Conservation (phyloP, 495 filamentous ascomycete genomes). For the Xanthoparmelia taractica region DNA sequence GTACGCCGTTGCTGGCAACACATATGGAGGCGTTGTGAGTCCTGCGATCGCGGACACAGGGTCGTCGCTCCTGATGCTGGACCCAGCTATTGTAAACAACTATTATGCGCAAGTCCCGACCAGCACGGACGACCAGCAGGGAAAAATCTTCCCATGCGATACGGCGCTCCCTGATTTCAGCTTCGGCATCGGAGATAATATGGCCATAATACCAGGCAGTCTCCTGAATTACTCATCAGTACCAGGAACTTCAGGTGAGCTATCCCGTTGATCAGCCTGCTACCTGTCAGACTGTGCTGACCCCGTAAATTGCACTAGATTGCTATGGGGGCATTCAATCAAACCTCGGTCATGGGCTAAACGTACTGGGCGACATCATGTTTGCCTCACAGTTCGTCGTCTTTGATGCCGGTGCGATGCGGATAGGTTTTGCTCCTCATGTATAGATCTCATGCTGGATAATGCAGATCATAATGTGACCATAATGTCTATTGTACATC, state of each 20-base stretch:
- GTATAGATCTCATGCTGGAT: constrained; percentile 13
- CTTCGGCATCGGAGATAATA: constrained; percentile 54
- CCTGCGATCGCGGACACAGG: constrained; percentile 60
- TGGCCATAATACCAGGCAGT: constrained; percentile 57
- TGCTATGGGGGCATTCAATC: constrained; percentile 69
- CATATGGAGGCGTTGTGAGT: constrained; percentile 14
- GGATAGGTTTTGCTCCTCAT: constrained; percentile 53
- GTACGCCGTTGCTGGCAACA: constrained; percentile 28
- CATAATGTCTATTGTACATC: not conserved
- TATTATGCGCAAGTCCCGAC: constrained; percentile 59
- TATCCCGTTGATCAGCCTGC: not conserved
- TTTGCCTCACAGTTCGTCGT: constrained; percentile 74
- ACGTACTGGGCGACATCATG: constrained; percentile 75
- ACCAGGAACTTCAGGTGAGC: constrained; percentile 17
- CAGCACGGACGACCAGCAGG: constrained; percentile 42
- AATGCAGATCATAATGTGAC: not conserved
- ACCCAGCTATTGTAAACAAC: constrained; percentile 47
- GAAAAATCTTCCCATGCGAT: constrained; percentile 60
- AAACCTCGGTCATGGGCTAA: constrained; percentile 46
- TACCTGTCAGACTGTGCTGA: constrained; percentile 3
- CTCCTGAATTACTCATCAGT: constrained; percentile 59
- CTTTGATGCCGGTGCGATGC: constrained; percentile 59
- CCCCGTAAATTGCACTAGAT: constrained; percentile 33
- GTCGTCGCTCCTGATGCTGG: constrained; percentile 64
- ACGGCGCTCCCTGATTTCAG: constrained; percentile 55